A percentile compares a stretch with the other conserved stretches of the same genome.
Evolutionary conservation across 2,329 filamentous ascomycete species (phyloP).

Genomic region (Arthrobotrys conoides): DNA sequence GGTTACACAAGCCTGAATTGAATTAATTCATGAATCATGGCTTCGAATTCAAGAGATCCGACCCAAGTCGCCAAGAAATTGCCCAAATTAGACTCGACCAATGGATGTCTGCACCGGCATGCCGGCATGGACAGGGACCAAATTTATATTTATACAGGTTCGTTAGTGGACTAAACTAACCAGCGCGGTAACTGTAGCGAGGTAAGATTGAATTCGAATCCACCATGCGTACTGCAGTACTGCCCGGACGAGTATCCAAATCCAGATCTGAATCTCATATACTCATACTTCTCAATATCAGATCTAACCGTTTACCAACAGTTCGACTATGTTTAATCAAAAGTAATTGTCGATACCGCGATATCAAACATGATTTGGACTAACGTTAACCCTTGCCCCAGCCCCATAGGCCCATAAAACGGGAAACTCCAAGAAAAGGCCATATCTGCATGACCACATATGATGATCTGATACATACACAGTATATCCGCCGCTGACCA

Average conservation of each 20-base stretch:
- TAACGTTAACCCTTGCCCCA: background rate
- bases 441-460: background rate
- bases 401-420: no score
- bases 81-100: background rate
- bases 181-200: background rate
- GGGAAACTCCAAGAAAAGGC: background rate
- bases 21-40: background rate
- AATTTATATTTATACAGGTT: background rate
- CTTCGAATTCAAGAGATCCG: background rate
- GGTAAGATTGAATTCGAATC: background rate
- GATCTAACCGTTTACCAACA: no score
- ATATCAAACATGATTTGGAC: background rate
- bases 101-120: background rate
- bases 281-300: no score
- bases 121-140: background rate
- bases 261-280: background rate
- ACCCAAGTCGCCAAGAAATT: background rate
- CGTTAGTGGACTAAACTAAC: background rate
- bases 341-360: background rate
- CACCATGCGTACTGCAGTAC: no score
- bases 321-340: no score
- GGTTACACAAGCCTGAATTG: background rate
- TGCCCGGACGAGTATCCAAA: background rate
- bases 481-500: slow-evolving; percentile 2
- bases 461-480: background rate